Conservation (phyloP, 2,329 filamentous ascomycete species). For the Cladosporium sp. region DNA sequence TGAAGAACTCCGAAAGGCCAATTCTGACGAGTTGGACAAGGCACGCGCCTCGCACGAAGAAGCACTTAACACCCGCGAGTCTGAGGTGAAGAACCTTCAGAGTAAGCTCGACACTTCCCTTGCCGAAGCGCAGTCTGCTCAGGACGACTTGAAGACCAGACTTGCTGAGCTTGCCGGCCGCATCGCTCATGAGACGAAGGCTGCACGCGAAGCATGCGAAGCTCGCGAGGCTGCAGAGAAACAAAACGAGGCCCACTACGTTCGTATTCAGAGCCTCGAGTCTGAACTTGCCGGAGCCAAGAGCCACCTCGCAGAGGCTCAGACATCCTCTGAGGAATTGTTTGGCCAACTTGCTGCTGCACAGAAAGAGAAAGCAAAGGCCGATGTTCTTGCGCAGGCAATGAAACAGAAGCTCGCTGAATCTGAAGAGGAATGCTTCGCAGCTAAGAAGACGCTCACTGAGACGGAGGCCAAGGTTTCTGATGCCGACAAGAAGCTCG, state of each 20-base stretch:
- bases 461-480: background rate
- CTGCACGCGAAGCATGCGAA: conserved; percentile 10
- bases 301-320: background rate
- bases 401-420: background rate
- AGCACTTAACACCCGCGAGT: conserved; percentile 5
- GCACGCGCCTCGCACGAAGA: background rate
- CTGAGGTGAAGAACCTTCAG: conserved; percentile 5
- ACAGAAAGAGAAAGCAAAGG: background rate
- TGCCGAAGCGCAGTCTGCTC: conserved; percentile 10
- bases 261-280: background rate
- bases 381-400: background rate
- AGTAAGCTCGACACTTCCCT: conserved; percentile 6
- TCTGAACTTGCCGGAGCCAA: background rate
- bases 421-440: background rate
- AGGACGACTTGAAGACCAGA: conserved; percentile 21
- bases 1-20: background rate
- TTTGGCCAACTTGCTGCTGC: background rate
- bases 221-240: conserved; percentile 14
- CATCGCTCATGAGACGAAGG: conserved; percentile 18
- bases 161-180: conserved; percentile 25
- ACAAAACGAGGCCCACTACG: conserved; percentile 3
- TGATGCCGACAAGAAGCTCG: background rate
- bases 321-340: background rate
- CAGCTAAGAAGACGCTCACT: background rate
- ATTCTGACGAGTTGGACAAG: background rate